Conservation (phyloP, 352 stramenopile species). For the Phytophthora macrochlamydospora region DNA sequence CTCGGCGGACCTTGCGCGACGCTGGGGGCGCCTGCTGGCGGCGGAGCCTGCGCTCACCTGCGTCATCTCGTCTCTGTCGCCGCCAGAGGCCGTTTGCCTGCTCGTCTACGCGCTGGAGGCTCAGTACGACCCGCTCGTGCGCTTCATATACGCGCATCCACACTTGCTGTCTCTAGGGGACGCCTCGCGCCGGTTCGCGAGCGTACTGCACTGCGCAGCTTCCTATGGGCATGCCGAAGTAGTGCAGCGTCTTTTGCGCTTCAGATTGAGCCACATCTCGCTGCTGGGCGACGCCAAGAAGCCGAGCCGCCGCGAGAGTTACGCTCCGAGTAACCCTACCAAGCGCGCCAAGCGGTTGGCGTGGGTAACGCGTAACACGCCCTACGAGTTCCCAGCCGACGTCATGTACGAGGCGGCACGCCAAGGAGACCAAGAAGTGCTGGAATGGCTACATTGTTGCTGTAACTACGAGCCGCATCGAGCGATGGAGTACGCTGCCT, state of each 20-base stretch:
- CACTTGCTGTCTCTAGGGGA: constrained; percentile 37
- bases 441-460: constrained; percentile 46
- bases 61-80: constrained; percentile 28
- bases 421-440: constrained; percentile 39
- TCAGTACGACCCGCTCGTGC: constrained; percentile 27
- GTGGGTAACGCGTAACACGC: constrained; percentile 38
- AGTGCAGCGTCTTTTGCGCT: constrained; percentile 41
- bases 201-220: constrained; percentile 43
- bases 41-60: constrained; percentile 23
- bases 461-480: constrained; percentile 39
- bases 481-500: constrained; percentile 51
- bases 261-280: constrained; percentile 22
- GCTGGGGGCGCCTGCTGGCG: constrained; percentile 27
- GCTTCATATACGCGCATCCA: constrained; percentile 31
- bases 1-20: constrained; percentile 7
- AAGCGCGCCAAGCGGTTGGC: constrained; percentile 18
- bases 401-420: constrained; percentile 49
- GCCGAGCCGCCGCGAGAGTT: neutral
- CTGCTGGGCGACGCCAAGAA: constrained; percentile 14
- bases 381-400: constrained; percentile 38
- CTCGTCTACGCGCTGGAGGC: constrained; percentile 41
- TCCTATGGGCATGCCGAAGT: constrained; percentile 32
- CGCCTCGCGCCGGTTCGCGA: constrained; percentile 25
- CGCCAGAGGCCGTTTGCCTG: constrained; percentile 34
- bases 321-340: neutral